phyloP scores from a whole-genome alignment of 331 rosid genomes.

The Malus hybrid region DNA sequence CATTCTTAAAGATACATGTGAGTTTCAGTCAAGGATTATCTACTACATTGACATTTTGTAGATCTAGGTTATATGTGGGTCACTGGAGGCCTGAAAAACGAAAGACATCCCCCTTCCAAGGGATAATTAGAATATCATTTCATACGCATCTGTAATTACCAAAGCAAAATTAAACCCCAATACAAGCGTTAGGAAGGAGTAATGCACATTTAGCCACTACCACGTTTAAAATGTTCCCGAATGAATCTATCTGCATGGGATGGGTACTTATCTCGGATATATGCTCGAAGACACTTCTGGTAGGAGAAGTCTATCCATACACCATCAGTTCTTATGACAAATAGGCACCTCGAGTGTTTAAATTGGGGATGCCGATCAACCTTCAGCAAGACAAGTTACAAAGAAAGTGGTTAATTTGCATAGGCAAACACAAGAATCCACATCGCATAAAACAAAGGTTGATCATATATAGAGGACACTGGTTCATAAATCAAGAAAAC shows the following conservation, averaged over 20 bases:
- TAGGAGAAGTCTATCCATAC: conserved; percentile 35
- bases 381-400: conserved; percentile 38
- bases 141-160: conserved; percentile 6
- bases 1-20: conserved; percentile 19
- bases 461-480: neutral
- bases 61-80: conserved; percentile 15
- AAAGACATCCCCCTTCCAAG: neutral
- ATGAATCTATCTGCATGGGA: conserved; percentile 67
- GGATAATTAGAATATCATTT: neutral
- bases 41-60: conserved; percentile 34
- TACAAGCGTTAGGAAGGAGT: conserved; percentile 11
- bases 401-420: neutral
- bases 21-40: conserved; percentile 34
- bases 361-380: conserved; percentile 89
- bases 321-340: conserved; percentile 80
- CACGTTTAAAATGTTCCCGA: conserved; percentile 65
- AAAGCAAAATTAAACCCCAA: conserved; percentile 7
- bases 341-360: conserved; percentile 64
- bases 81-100: neutral
- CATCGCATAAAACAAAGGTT: neutral
- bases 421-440: neutral
- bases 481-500: neutral
- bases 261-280: conserved; percentile 70
- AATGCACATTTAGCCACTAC: conserved; percentile 42
- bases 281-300: conserved; percentile 56